Evolutionary conservation across 2,329 filamentous ascomycete genomes (phyloP).

Genomic region (Capronia americana): DNA sequence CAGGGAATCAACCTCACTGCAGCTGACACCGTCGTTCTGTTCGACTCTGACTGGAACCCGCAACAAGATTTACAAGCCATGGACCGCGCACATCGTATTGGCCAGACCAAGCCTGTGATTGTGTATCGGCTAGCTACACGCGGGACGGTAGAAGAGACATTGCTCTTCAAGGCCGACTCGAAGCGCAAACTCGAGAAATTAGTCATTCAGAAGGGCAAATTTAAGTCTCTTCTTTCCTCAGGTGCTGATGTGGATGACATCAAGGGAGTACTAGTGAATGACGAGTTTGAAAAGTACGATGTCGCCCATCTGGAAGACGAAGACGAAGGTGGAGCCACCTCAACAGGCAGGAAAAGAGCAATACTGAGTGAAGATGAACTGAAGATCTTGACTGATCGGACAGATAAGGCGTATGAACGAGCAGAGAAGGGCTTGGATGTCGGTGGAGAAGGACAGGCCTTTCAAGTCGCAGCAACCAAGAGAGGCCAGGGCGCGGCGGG

Average conservation of each 20-base stretch:
- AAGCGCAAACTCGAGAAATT: slow-evolving; percentile 93
- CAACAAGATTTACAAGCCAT: slow-evolving; percentile 97
- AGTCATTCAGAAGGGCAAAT: slow-evolving; percentile 91
- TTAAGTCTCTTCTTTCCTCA: slow-evolving; percentile 67
- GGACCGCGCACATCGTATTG: slow-evolving; percentile 92
- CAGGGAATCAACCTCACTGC: slow-evolving; percentile 93
- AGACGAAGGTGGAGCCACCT: slow-evolving; percentile 37
- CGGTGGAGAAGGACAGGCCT: slow-evolving; percentile 63
- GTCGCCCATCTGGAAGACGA: slow-evolving; percentile 44
- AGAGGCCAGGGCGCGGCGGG: slow-evolving; percentile 49
- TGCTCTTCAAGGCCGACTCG: slow-evolving; percentile 85
- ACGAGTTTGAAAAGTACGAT: slow-evolving; percentile 71
- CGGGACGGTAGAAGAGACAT: slow-evolving; percentile 86
- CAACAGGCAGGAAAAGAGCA: slow-evolving; percentile 41
- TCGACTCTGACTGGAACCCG: slow-evolving; percentile 91
- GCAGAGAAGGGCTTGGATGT: slow-evolving; percentile 81
- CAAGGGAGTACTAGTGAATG: slow-evolving; percentile 40
- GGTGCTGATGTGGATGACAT: slow-evolving; percentile 33
- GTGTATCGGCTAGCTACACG: slow-evolving; percentile 94
- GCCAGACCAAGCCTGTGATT: slow-evolving; percentile 88
- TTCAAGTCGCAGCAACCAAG: slow-evolving; percentile 82
- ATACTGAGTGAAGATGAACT: slow-evolving; percentile 79
- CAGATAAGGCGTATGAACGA: slow-evolving; percentile 68
- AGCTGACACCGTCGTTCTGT: slow-evolving; percentile 91
- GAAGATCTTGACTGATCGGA: slow-evolving; percentile 77